phyloP scores from a whole-genome alignment of 2,329 filamentous ascomycete species.

The Fusarium praegraminearum region DNA sequence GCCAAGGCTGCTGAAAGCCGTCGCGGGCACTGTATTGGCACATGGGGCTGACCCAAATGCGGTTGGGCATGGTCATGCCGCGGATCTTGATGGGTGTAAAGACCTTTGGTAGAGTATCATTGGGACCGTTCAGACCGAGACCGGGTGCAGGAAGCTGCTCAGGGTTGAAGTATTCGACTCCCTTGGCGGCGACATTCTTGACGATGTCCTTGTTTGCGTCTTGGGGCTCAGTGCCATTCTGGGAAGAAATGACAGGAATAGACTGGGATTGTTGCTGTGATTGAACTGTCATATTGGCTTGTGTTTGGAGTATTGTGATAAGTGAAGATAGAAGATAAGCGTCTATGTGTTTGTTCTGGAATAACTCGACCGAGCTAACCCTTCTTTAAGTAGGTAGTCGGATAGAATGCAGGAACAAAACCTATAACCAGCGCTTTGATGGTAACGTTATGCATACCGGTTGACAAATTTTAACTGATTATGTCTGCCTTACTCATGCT shows the following conservation, averaged over 20 bases:
- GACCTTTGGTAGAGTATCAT: slow-evolving; percentile 42
- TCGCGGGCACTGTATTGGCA: slow-evolving; percentile 56
- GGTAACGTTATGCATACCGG: not conserved
- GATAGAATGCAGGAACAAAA: not conserved
- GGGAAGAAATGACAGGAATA: not conserved
- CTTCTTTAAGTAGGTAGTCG: not conserved
- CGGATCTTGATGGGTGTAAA: slow-evolving; percentile 68
- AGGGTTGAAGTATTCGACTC: not conserved
- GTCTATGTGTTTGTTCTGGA: accelerated
- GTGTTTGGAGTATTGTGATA: not conserved
- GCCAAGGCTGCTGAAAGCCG: slow-evolving; percentile 76
- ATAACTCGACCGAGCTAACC: not conserved
- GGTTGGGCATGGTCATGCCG: slow-evolving; percentile 64
- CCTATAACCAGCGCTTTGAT: not conserved
- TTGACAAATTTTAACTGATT: not conserved
- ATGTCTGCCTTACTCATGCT: not conserved
- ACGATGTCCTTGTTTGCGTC: not conserved
- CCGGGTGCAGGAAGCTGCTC: not conserved
- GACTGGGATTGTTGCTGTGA: not conserved
- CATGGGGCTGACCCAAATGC: slow-evolving; percentile 70
- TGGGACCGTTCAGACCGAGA: not conserved
- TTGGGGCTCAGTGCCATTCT: not conserved
- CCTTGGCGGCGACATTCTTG: not conserved
- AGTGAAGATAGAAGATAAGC: not conserved
- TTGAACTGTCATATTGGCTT: not conserved